Evolutionary conservation across 2,329 filamentous ascomycete genomes (phyloP), one percentile per base, ranked within the genome.

Genomic region (Sporothrix brasiliensis): DNA sequence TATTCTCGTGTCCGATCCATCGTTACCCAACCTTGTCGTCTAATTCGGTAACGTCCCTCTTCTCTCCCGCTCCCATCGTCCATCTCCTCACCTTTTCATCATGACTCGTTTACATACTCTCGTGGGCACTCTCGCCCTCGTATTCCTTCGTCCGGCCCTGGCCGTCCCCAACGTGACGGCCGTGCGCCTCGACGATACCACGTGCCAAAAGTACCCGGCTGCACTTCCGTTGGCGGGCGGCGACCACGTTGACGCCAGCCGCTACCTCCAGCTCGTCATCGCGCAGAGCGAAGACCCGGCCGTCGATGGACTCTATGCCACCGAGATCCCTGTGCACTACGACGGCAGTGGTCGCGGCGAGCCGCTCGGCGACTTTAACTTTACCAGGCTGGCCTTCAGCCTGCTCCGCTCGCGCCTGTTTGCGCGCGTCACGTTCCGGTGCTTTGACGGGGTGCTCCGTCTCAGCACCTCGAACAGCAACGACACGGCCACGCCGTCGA

Each of bases 371-470:
- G 19, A 50, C 16, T 65, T 19, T n/a, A 66, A 66, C 44, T 50
- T 30, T 24, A 50, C 41, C n/a, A 11, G 21, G 41, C 14, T 68
- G 2, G 39, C 52, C 5, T 68, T 68, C 14, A 30, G 54, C 53
- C 10, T 68, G n/a, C 67, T 53, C 67, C 54, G 39, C 34, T 68
- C 67, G 14, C 52, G 9, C 34, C 3, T 10, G 21, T 68, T 58
- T 16, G 53, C 67, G 24, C 50, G 52, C 16, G 24, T 49, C 13
- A 10, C 19, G 24, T 68, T 68, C 24, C 39, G 34, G 30, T 68
- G 67, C 41, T 58, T 68, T 24, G 53, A 68, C 41, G 67, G 67
- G 41, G 53, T 60, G n/a, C 34, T 68, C 16, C 52, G 24, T 13
- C 19, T 58, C 39, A n/a, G 9, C 21, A n/a, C 13, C 14, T 6